Percentiles rank a stretch among this genome's conserved stretches.
Evolutionary conservation across 176 grass and related monocot species (phyloP).

Genomic region (Tuctoria greenei): DNA sequence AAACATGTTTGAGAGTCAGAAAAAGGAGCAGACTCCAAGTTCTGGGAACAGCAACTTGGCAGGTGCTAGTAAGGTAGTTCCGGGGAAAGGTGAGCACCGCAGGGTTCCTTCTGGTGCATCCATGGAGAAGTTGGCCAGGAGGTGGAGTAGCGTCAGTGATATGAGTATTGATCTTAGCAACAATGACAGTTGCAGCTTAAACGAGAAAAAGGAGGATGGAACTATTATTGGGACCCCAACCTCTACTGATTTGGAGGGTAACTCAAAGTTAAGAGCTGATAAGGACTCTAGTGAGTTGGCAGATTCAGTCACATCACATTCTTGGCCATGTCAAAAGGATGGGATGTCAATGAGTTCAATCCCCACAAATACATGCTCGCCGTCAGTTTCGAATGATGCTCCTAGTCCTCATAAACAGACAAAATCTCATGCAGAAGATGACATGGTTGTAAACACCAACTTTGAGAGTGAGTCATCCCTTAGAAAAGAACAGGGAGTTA

Average conservation of each 20-base stretch:
- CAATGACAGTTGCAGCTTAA: constrained; percentile 52
- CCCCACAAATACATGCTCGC: constrained; percentile 19
- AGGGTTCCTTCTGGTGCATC: constrained; percentile 84
- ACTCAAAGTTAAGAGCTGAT: constrained; percentile 47
- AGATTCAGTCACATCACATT: constrained; percentile 43
- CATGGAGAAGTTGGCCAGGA: constrained; percentile 81
- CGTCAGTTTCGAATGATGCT: constrained; percentile 24
- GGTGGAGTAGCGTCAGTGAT: constrained; percentile 92
- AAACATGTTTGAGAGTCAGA: constrained; percentile 88
- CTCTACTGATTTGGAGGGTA: constrained; percentile 50
- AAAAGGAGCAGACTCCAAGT: constrained; percentile 77
- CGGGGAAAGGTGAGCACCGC: constrained; percentile 72
- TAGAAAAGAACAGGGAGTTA: constrained; percentile 40
- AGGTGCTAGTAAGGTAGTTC: constrained; percentile 56
- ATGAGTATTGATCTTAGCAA: constrained; percentile 92
- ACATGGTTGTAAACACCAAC: constrained; percentile 42
- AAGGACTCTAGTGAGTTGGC: constrained; percentile 41
- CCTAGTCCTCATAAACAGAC: constrained; percentile 30
- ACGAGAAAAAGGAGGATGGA: constrained; percentile 68
- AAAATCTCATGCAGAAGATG: constrained; percentile 37
- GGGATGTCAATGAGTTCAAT: constrained; percentile 26
- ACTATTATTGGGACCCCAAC: constrained; percentile 60
- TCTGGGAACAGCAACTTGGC: constrained; percentile 53
- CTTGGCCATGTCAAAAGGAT: constrained; percentile 53
- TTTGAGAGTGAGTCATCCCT: constrained; percentile 35